Percentiles rank a stretch among this genome's conserved stretches.
Evolutionary conservation across 306 rosid genomes (phyloP).

Genomic region (Acacia acuminata): DNA sequence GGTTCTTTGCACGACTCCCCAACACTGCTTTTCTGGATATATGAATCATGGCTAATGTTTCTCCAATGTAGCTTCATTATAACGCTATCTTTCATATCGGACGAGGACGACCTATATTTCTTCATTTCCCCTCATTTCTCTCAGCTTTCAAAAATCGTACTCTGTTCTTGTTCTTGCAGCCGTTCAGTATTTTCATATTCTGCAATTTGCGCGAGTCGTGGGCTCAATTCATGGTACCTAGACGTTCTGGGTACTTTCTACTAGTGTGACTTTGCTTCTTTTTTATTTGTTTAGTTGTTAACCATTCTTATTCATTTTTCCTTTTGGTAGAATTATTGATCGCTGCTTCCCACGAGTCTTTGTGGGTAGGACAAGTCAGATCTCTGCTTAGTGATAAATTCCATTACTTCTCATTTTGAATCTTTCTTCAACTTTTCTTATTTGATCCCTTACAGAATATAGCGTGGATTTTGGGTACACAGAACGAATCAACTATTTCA

Average conservation of each 20-base stretch:
- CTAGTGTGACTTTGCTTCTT: neutral
- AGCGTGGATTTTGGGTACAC: neutral
- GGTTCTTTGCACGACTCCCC: conserved; percentile 24
- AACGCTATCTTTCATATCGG: conserved; percentile 20
- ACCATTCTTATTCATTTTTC: neutral
- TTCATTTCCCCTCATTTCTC: neutral
- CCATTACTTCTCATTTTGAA: neutral
- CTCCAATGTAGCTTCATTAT: conserved; percentile 33
- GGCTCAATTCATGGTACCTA: conserved; percentile 7
- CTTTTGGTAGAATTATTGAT: neutral
- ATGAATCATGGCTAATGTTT: conserved; percentile 31
- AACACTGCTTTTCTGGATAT: neutral
- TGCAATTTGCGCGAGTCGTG: neutral
- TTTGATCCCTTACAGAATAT: conserved; percentile 15
- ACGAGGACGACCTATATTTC: neutral
- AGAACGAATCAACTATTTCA: neutral
- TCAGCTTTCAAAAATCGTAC: neutral
- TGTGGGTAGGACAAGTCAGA: conserved; percentile 12
- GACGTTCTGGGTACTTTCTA: conserved; percentile 22
- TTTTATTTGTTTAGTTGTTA: neutral
- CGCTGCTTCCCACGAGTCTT: neutral
- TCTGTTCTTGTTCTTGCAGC: conserved; percentile 1
- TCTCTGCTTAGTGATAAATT: conserved; percentile 20
- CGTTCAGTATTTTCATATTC: neutral
- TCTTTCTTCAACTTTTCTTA: neutral